phyloP scores from a whole-genome alignment of 2,329 filamentous ascomycete species.

The Cyphellophora europaea region DNA sequence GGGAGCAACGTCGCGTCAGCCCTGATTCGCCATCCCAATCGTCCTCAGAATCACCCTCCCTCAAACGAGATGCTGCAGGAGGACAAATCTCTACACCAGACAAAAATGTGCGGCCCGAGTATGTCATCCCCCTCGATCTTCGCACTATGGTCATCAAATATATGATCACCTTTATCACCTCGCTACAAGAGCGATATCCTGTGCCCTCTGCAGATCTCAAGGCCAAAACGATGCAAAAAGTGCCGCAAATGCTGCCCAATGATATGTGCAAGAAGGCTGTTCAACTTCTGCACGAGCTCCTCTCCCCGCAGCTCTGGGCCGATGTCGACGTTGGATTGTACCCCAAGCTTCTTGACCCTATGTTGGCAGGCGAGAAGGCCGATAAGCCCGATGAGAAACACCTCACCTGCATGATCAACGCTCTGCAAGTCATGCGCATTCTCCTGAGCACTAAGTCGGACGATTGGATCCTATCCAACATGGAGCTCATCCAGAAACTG shows the following conservation, averaged over 20 bases:
- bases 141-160: slow-evolving; percentile 86
- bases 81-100: slow-evolving; percentile 44
- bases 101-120: slow-evolving; percentile 49
- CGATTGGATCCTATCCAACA: slow-evolving; percentile 78
- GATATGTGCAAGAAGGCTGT: slow-evolving; percentile 84
- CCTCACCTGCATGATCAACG: slow-evolving; percentile 63
- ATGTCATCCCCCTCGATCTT: slow-evolving; percentile 56
- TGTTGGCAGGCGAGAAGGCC: slow-evolving; percentile 74
- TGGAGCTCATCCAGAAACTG: slow-evolving; percentile 72
- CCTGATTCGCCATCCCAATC: slow-evolving; percentile 28
- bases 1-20: slow-evolving; percentile 72
- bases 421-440: slow-evolving; percentile 82
- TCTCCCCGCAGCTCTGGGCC: slow-evolving; percentile 82
- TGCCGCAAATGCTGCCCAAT: slow-evolving; percentile 43
- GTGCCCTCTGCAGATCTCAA: slow-evolving; percentile 51
- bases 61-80: slow-evolving; percentile 24
- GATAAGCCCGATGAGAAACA: slow-evolving; percentile 77
- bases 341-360: slow-evolving; percentile 77
- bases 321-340: slow-evolving; percentile 89
- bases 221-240: slow-evolving; percentile 30
- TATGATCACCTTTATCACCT: slow-evolving; percentile 87
- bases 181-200: slow-evolving; percentile 74
- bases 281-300: slow-evolving; percentile 68
- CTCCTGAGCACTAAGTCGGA: slow-evolving; percentile 80
- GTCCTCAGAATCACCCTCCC: slow-evolving; percentile 53